Base-by-base conservation (phyloP, 208 protist genomes). In the Acanthamoeba healyi region DNA sequence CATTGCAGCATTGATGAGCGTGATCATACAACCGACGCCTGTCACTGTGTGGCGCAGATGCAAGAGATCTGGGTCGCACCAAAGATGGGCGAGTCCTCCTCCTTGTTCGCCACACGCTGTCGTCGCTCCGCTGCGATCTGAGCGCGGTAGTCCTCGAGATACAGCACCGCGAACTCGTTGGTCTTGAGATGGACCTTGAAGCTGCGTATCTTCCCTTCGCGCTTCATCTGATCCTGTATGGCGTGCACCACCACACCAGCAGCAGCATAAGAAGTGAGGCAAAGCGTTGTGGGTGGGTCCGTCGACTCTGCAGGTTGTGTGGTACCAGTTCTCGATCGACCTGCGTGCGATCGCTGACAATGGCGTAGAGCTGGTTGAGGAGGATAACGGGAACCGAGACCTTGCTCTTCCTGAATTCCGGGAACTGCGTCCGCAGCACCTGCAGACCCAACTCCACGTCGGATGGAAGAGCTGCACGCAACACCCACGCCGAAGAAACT, bases 401-500 rank as follows among this genome's bases (percentile, higher is more conserved):
- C 77, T 58, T 49, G 42, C 77, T 86, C 77, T 86, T 86, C 42
- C 34, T 58, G 77, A 86, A 58, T 36, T 44, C 32, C 7, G 84
- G 84, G 38, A 91, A 91, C 84, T 91, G 84, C 4, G 84, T 38
- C 7, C 56, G 84, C n/a, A 91, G 54, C 58, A 91, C 58, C 58
- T 91, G 84, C 14, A 91, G n/a, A 0, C 54, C 84, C 29, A 91
- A 24, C 54, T 36, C 24, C 24, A 49, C 58, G 38, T 91, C 84
- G 26, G 84, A 91, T 7, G 84, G 56, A 46, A 91, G 46, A 17
- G 15, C 84, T 72, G 56, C 17, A 29, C 5, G 10, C 49, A 72
- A 26, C 15, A 38, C 4, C 46, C n/a, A n/a, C n/a, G n/a, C n/a
- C n/a, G n/a, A n/a, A n/a, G n/a, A n/a, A n/a, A n/a, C n/a, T n/a